Conservation (phyloP, 768 basidiomycete genomes). For the Guyanaporus albipodus region DNA sequence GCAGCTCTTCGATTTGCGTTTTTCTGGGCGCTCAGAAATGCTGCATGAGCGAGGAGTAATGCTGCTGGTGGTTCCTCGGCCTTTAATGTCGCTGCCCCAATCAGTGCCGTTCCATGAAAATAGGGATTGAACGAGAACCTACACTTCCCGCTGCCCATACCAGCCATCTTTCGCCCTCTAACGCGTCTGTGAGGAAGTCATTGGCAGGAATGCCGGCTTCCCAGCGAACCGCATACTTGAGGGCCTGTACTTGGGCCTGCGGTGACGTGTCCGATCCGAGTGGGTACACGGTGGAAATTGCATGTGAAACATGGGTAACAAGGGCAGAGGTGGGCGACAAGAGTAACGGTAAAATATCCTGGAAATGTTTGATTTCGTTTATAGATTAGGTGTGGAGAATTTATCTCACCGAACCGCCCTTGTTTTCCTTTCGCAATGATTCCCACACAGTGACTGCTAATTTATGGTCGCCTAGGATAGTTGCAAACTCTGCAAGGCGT, state of each 20-base stretch:
- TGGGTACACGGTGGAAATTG: constrained; percentile 48
- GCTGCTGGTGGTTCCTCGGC: constrained; percentile 80
- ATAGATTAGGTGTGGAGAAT: not conserved
- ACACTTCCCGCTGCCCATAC: constrained; percentile 84
- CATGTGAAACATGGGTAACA: constrained; percentile 56
- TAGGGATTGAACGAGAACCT: constrained; percentile 28
- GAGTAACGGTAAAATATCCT: constrained; percentile 83
- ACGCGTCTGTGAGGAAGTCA: constrained; percentile 53
- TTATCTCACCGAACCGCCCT: constrained; percentile 69
- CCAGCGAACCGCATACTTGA: constrained; percentile 74
- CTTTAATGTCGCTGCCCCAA: constrained; percentile 40
- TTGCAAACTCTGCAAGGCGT: constrained; percentile 94
- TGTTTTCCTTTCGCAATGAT: constrained; percentile 77
- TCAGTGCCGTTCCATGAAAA: constrained; percentile 20
- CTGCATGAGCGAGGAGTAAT: constrained; percentile 77
- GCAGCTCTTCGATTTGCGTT: constrained; percentile 59
- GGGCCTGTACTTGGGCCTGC: constrained; percentile 61
- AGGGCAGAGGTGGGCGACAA: constrained; percentile 63
- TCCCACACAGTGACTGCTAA: constrained; percentile 86
- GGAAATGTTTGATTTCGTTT: constrained; percentile 9
- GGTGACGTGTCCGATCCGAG: constrained; percentile 49
- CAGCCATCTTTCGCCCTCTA: constrained; percentile 83
- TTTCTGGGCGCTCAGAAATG: constrained; percentile 60
- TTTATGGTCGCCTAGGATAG: constrained; percentile 86
- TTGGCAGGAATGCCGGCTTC: constrained; percentile 54